Evolutionary conservation across 208 protist species (phyloP).

Genomic region (Polymyxa betae): DNA sequence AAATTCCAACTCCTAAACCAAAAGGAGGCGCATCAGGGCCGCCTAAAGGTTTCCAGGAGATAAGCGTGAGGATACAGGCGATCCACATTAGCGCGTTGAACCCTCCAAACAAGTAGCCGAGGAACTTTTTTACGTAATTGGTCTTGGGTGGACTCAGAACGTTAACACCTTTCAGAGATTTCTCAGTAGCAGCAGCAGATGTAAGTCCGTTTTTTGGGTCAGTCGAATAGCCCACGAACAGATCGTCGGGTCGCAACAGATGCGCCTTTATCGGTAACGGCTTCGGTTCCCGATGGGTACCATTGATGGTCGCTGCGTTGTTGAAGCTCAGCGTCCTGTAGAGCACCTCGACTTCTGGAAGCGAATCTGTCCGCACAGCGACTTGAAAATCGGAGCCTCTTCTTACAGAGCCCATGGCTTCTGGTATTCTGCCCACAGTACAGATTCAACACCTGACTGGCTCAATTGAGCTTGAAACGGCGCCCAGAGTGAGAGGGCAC

Average conservation of each 20-base stretch:
- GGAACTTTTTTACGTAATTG: neutral
- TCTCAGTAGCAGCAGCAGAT: neutral
- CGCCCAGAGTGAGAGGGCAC: too few species aligned
- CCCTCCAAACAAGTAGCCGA: neutral
- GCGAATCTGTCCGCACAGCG: too few species aligned
- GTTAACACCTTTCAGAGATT: neutral
- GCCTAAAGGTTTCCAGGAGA: constrained; percentile 8
- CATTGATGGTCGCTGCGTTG: too few species aligned
- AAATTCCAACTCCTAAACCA: neutral
- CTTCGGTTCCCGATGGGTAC: too few species aligned
- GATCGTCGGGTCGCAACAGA: neutral
- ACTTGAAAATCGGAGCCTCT: too few species aligned
- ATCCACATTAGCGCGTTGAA: constrained; percentile 50
- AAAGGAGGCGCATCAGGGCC: neutral
- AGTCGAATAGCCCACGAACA: neutral
- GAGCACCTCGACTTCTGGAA: too few species aligned
- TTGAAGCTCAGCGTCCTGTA: too few species aligned
- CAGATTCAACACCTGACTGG: too few species aligned
- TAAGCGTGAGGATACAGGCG: neutral
- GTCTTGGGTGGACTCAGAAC: neutral
- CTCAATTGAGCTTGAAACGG: too few species aligned
- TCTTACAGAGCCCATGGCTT: too few species aligned
- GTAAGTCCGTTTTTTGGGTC: neutral
- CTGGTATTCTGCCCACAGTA: too few species aligned
- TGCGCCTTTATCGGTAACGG: neutral